phyloP scores from a whole-genome alignment of 768 basidiomycete species.

The Macrolepiota albuminosa region DNA sequence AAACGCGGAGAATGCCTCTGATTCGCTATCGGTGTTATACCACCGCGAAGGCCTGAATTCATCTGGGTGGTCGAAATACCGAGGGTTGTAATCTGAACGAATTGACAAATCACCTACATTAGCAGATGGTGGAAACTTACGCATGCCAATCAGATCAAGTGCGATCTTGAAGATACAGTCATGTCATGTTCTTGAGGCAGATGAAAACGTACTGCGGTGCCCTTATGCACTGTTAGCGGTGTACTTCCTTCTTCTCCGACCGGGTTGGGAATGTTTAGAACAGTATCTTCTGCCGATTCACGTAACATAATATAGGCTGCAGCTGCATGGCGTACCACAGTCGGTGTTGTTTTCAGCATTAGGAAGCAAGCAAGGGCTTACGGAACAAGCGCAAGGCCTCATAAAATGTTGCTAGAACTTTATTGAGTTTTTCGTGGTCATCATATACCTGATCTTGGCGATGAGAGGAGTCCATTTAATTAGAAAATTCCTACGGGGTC shows the following conservation, averaged over 20 bases:
- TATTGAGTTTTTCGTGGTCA: slow-evolving; percentile 35
- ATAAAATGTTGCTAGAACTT: slow-evolving; percentile 37
- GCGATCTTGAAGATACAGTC: slow-evolving; percentile 23
- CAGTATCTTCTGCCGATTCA: slow-evolving; percentile 35
- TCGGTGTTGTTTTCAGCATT: not conserved
- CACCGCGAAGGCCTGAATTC: slow-evolving; percentile 46
- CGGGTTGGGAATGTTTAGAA: slow-evolving; percentile 36
- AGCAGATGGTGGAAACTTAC: slow-evolving; percentile 24
- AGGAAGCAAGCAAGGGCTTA: slow-evolving; percentile 8
- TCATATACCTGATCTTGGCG: slow-evolving; percentile 27
- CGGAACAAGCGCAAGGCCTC: slow-evolving; percentile 42
- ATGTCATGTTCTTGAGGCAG: not conserved
- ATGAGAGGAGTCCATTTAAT: not conserved
- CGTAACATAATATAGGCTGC: slow-evolving; percentile 35
- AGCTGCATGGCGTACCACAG: slow-evolving; percentile 20
- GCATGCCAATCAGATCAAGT: slow-evolving; percentile 44
- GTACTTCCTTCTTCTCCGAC: slow-evolving; percentile 32
- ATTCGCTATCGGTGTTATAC: slow-evolving; percentile 36
- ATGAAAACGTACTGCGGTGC: slow-evolving; percentile 12
- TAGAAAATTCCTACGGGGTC: slow-evolving; percentile 24
- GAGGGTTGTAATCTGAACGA: slow-evolving; percentile 40
- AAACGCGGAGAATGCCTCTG: slow-evolving; percentile 40
- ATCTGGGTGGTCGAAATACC: slow-evolving; percentile 42
- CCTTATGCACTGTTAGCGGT: slow-evolving; percentile 32
- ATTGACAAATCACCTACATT: not conserved